Base-by-base conservation (phyloP, 179 eudicot genomes). In the Vitellaria paradoxa region DNA sequence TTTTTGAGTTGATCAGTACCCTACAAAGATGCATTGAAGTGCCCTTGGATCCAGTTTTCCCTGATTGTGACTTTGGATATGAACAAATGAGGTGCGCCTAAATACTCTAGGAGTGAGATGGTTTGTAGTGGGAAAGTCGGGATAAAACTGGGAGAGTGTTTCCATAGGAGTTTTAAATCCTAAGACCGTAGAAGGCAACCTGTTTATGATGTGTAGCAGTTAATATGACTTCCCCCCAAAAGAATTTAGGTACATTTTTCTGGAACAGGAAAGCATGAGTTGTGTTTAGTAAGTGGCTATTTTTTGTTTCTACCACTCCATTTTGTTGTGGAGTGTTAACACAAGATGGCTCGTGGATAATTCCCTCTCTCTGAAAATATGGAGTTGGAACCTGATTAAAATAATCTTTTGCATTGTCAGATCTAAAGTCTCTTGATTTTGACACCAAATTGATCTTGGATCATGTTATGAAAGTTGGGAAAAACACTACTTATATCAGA, bases 121-220 rank as follows among this genome's bases (percentile, higher is more conserved):
- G 47, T 12, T 76, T 5, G 62, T n/a, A 0, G 4, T 30, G 15
- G 3, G 0, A 6, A 53, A 37, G 6, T 30, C 18, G 5, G 71
- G 62, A 37, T 15, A 49, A 23, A 21, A 65, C 10, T 17, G 8
- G 3, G 24, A 50, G 1, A 64, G 17, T 12, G 26, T 23, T 6
- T 76, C 50, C 72, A 65, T 50, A 7, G 73, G 76, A 45, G 49
- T 57, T 40, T 40, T 59, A 6, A 11, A 2, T 2, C 9, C 66
- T 0, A 64, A 37, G 18, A 50, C 75, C 26, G 30, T 5, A 4
- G 24, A 60, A 23, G 75, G 69, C 3, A 78, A 1, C 0, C 70
- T 1, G 24, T 78, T 78, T 21, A 78, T 78, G 2, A 78, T 20
- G 52, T 78, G 80, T 23, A 0, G 76, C 30, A n/a, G 75, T 68